These are phyloP conservation scores for Neurospora intermedia DNA, from an alignment of 495 filamentous ascomycete species.

Conservation along the genomic window DNA sequence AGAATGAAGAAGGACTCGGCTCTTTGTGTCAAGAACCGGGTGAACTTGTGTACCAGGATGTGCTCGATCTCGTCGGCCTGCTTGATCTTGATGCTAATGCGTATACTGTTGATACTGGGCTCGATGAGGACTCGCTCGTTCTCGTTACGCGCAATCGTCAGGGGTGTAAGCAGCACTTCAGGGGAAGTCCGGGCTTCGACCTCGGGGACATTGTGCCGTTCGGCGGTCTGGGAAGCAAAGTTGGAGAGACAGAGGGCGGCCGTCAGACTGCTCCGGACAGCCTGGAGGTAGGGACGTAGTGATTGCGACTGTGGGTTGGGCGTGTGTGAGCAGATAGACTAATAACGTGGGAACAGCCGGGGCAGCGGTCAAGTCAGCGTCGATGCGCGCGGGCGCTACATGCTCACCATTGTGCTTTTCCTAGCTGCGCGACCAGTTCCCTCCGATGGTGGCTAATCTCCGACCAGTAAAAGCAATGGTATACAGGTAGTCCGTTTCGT, in stretches of 20 bases:
- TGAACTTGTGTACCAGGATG: conserved; percentile 96
- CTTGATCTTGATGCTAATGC: conserved; percentile 92
- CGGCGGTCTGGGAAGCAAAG: conserved; percentile 91
- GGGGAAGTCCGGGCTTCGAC: conserved; percentile 88
- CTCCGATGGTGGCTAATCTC: neutral
- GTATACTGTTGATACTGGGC: conserved; percentile 88
- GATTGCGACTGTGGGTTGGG: conserved; percentile 70
- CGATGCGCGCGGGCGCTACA: neutral
- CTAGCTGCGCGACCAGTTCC: neutral
- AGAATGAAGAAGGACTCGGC: conserved; percentile 98
- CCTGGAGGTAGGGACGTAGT: conserved; percentile 92
- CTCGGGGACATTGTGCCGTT: conserved; percentile 96
- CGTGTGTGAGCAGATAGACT: neutral
- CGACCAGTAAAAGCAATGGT: neutral
- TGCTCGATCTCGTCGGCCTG: conserved; percentile 98
- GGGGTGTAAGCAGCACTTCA: conserved; percentile 86
- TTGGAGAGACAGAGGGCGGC: conserved; percentile 92
- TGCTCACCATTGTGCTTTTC: conserved; percentile 14
- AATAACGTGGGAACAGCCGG: neutral
- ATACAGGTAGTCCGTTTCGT: neutral
- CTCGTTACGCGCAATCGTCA: conserved; percentile 83
- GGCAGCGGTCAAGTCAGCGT: neutral
- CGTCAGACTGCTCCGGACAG: conserved; percentile 85
- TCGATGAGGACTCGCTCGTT: conserved; percentile 91
- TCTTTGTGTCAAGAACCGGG: conserved; percentile 86